phyloP scores from a whole-genome alignment of 2,329 filamentous ascomycete genomes.

The Ophiocordyceps camponoti-rufipedis region DNA sequence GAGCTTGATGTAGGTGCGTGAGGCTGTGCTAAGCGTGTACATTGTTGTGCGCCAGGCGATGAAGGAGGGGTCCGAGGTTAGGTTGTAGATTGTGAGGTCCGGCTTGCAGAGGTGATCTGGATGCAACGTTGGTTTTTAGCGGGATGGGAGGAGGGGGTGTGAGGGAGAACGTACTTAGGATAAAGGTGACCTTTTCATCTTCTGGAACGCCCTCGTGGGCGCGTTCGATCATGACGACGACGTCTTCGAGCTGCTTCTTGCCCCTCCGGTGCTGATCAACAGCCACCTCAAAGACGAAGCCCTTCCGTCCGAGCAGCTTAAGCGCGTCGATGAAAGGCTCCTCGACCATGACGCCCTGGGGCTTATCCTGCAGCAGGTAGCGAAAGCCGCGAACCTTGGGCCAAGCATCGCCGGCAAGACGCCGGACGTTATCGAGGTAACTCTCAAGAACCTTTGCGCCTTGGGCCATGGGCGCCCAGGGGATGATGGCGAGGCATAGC shows the following conservation, averaged over 20 bases:
- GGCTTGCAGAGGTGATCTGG: conserved; percentile 78
- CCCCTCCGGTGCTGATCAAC: conserved; percentile 68
- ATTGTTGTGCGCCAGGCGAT: conserved; percentile 53
- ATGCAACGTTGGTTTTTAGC: not conserved
- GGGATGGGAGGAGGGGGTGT: not conserved
- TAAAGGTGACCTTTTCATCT: conserved; percentile 42
- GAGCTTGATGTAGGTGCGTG: conserved; percentile 74
- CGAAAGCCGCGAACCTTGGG: conserved; percentile 57
- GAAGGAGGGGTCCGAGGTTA: conserved; percentile 37
- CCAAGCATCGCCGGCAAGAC: conserved; percentile 44
- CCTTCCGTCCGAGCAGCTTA: conserved; percentile 43
- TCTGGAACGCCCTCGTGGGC: conserved; percentile 44
- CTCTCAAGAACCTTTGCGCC: conserved; percentile 37
- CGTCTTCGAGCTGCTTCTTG: conserved; percentile 53
- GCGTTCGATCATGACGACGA: conserved; percentile 48
- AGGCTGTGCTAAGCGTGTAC: conserved; percentile 44
- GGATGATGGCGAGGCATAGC: conserved; percentile 51
- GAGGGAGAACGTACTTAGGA: conserved; percentile 42
- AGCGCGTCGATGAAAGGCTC: conserved; percentile 46
- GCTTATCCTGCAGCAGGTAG: conserved; percentile 68
- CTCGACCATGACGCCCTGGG: conserved; percentile 43
- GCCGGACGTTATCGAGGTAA: conserved; percentile 46
- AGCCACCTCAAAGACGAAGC: conserved; percentile 64
- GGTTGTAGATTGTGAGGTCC: conserved; percentile 46
- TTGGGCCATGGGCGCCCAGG: conserved; percentile 71